Evolutionary conservation across 331 rosid species (phyloP).

Genomic region (Malus hybrid): DNA sequence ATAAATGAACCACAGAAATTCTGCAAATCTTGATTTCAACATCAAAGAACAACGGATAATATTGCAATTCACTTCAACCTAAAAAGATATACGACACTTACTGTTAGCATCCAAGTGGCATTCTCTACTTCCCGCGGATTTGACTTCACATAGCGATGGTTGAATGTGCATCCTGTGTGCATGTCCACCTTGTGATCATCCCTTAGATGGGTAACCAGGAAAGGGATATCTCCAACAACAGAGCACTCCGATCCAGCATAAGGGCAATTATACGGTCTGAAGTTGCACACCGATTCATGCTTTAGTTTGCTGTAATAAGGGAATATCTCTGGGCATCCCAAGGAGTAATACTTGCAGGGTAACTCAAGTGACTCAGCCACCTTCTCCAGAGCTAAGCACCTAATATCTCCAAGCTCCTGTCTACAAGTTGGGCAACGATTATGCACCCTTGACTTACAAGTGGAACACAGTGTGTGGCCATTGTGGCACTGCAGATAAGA

Average conservation of each 20-base stretch:
- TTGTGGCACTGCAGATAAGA: conserved; percentile 84
- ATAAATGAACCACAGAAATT: neutral
- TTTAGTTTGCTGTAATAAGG: conserved; percentile 97
- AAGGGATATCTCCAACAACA: conserved; percentile 82
- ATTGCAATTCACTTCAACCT: too few species aligned
- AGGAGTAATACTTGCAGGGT: conserved; percentile 83
- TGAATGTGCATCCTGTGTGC: conserved; percentile 98
- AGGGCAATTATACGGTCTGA: conserved; percentile 93
- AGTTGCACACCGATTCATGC: conserved; percentile 88
- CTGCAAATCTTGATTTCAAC: neutral
- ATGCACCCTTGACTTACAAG: conserved; percentile 95
- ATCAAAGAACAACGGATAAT: too few species aligned
- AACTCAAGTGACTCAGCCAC: conserved; percentile 98
- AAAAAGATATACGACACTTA: conserved; percentile 26
- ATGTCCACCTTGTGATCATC: conserved; percentile 99
- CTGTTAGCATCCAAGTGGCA: conserved; percentile 99
- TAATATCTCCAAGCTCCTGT: conserved; percentile 99
- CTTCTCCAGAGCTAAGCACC: conserved; percentile 96
- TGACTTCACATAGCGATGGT: conserved; percentile 96
- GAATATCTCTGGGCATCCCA: conserved; percentile 95
- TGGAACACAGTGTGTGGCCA: conserved; percentile 94
- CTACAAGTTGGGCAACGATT: conserved; percentile 98
- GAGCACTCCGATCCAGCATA: conserved; percentile 98
- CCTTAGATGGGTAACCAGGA: conserved; percentile 89
- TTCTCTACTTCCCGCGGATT: conserved; percentile 99